These are phyloP conservation scores for Colletotrichum sp. DNA, from an alignment of 2,329 filamentous ascomycete genomes.

Conservation along the genomic window DNA sequence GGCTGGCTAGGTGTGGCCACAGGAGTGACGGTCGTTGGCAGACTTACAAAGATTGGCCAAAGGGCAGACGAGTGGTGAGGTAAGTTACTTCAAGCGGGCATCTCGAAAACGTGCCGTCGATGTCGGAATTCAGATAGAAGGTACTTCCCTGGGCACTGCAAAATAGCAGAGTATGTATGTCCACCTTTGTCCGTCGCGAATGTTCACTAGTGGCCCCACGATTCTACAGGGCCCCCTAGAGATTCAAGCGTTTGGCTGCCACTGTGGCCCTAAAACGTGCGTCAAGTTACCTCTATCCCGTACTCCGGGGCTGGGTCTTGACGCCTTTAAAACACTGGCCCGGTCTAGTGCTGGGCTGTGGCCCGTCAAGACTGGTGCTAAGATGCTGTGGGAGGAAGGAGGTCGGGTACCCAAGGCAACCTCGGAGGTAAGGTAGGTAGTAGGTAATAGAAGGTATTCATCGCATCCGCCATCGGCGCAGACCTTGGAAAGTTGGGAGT, in stretches of 20 bases:
- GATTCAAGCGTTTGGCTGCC: background rate
- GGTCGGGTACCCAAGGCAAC: background rate
- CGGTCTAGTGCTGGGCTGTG: slow-evolving; percentile 11
- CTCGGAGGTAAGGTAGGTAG: too few relatives aligned
- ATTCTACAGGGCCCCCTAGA: slow-evolving; percentile 2
- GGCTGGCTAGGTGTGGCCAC: background rate
- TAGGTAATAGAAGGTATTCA: background rate
- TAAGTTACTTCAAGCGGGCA: background rate
- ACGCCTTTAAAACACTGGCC: slow-evolving; percentile 18
- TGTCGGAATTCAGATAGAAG: background rate
- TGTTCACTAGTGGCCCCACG: background rate
- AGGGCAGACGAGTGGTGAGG: background rate
- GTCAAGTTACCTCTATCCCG: slow-evolving; percentile 15
- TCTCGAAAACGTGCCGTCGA: background rate
- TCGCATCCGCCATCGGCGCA: background rate
- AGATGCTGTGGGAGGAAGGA: background rate
- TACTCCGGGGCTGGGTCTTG: slow-evolving; percentile 7
- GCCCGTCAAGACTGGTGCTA: background rate
- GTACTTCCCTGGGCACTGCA: background rate
- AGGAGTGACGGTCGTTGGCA: background rate
- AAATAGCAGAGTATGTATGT: background rate
- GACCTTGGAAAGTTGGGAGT: background rate
- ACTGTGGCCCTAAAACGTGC: slow-evolving; percentile 16
- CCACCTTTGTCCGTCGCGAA: background rate
- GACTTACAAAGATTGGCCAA: background rate